Evolutionary conservation across 345 rosid species (phyloP), one percentile per base, ranked within the genome.

Genomic region (Turnera subulata): DNA sequence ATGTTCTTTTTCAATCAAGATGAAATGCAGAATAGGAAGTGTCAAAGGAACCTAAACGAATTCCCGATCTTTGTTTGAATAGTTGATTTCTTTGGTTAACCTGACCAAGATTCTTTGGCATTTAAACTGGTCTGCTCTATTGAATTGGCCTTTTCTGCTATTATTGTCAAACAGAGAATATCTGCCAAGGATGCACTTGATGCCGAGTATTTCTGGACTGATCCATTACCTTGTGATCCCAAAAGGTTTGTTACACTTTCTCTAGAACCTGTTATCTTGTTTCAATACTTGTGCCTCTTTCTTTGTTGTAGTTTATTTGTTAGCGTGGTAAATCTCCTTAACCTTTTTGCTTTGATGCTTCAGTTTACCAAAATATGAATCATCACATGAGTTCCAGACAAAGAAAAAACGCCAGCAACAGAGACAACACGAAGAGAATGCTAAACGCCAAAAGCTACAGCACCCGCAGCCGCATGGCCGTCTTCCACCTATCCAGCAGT

Each of bases 161-260:
- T 40, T 46, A 47, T 51, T 32, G 14, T 53, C 44, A 20, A 66
- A 58, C 72, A 92, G 98, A 84, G 98, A 78, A 84, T 92, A 81
- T 74, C 80, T 21, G 96, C 96, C 32, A 92, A 84, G 80, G 98
- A 92, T 81, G 92, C 96, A 22, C 85, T 92, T 39, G 98, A 89
- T 69, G 96, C 96, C 0, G 96, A 92, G 77, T 92, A 92, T 75
- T 89, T 92, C 79, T 92, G 98, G 98, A 70, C 87, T 46, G 98
- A 92, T 43, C 98, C 96, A 0, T 76, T 86, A 38, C 98, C 98
- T 5, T 92, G 98, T 63, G 95, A 92, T 59, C 96, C 98, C 21
- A 91, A 84, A 72, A 89, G 92, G 98, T 88, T 44, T 63, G 4
- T 44, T 48, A 10, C 32, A 13, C 50, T 46, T 32, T 47, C 20